phyloP scores from a whole-genome alignment of 2,329 filamentous ascomycete genomes.

The Metarhizium rileyi region DNA sequence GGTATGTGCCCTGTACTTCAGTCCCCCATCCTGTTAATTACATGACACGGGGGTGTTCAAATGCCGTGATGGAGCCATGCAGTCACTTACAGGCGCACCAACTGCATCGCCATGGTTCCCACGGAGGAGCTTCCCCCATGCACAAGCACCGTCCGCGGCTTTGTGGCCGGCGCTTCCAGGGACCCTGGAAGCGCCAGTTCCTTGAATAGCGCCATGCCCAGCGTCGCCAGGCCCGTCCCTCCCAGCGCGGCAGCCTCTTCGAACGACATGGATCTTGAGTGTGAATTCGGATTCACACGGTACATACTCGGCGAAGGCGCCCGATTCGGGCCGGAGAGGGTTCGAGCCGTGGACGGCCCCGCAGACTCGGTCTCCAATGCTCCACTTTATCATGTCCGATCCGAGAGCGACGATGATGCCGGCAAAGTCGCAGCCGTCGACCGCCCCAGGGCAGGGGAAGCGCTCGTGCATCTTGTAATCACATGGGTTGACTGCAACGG shows the following conservation, averaged over 20 bases:
- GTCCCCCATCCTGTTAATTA: too few relatives aligned
- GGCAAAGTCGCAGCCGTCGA: constrained; percentile 20
- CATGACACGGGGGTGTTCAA: too few relatives aligned
- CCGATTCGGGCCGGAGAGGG: neutral
- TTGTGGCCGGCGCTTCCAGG: too few relatives aligned
- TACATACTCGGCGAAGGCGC: neutral
- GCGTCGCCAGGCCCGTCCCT: constrained; percentile 17
- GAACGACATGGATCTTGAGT: constrained; percentile 20
- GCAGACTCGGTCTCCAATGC: neutral
- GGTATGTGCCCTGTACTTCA: constrained; percentile 13
- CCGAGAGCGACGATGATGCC: constrained; percentile 18
- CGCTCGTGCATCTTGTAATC: constrained; percentile 19
- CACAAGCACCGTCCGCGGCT: too few relatives aligned
- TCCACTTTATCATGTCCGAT: constrained; percentile 4
- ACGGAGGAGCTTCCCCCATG: too few relatives aligned
- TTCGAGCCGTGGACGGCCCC: neutral
- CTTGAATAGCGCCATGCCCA: too few relatives aligned
- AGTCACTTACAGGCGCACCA: too few relatives aligned
- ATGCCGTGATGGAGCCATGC: too few relatives aligned
- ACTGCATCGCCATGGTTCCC: too few relatives aligned
- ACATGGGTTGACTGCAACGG: constrained; percentile 20
- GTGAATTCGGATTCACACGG: too few relatives aligned
- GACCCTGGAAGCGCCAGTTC: too few relatives aligned
- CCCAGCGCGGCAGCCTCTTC: constrained; percentile 38
- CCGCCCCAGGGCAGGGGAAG: constrained; percentile 13